Evolutionary conservation across 331 rosid genomes (phyloP).

Genomic region (Telfairia occidentalis): DNA sequence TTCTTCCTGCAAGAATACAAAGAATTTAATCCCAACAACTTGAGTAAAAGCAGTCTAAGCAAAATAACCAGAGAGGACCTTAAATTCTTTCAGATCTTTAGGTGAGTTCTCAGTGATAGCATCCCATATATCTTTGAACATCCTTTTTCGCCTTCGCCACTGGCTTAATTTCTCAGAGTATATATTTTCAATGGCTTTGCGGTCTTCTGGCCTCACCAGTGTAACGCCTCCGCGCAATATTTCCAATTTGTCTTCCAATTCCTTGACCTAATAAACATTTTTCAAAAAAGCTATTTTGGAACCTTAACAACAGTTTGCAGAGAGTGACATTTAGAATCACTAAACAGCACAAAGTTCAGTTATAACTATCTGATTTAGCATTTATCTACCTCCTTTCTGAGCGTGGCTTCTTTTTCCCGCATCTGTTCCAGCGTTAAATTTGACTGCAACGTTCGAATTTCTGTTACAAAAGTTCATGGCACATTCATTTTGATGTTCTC

Average conservation of each 20-base stretch:
- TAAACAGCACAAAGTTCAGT: not conserved
- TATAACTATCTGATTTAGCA: not conserved
- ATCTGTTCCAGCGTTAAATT: constrained; percentile 78
- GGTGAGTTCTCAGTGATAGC: constrained; percentile 81
- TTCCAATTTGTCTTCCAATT: constrained; percentile 52
- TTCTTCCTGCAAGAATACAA: constrained; percentile 54
- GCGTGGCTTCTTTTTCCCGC: constrained; percentile 42
- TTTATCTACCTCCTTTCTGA: constrained; percentile 49
- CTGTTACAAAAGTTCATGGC: constrained; percentile 35
- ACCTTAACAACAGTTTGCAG: not conserved
- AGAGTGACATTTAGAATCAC: not conserved
- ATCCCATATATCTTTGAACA: constrained; percentile 88
- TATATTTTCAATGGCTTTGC: constrained; percentile 43
- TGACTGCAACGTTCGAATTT: constrained; percentile 54
- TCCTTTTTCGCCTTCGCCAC: constrained; percentile 91
- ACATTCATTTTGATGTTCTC: not conserved
- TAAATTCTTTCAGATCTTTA: constrained; percentile 74
- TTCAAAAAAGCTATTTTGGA: constrained; percentile 11
- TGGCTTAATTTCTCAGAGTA: constrained; percentile 44
- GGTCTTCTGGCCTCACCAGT: constrained; percentile 82
- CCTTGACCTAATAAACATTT: constrained; percentile 44
- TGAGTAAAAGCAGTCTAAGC: not conserved
- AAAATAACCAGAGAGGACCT: constrained; percentile 30
- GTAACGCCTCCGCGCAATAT: constrained; percentile 72
- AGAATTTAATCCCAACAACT: not conserved